These are phyloP conservation scores for Trichophaea hybrida DNA, from an alignment of 2,329 filamentous ascomycete species.

Conservation along the genomic window DNA sequence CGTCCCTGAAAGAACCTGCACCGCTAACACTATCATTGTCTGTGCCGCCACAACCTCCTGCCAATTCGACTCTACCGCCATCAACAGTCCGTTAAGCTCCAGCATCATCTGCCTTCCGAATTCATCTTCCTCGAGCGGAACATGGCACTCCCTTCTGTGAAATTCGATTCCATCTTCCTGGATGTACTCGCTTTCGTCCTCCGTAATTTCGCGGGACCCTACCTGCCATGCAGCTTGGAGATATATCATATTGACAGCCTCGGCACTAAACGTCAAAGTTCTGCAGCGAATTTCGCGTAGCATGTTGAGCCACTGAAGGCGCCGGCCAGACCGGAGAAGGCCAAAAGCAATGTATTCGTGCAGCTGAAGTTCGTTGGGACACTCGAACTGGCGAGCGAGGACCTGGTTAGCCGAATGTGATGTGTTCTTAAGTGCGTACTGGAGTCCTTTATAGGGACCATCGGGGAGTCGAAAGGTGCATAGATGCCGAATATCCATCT, in stretches of 20 bases:
- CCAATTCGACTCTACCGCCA: slow-evolving; percentile 39
- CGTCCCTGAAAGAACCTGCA: slow-evolving; percentile 19
- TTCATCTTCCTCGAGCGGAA: not conserved
- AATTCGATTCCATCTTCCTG: too few species aligned
- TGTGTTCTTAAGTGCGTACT: slow-evolving; percentile 24
- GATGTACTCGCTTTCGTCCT: too few species aligned
- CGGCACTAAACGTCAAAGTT: slow-evolving; percentile 38
- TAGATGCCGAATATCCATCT: slow-evolving; percentile 7
- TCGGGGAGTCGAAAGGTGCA: slow-evolving; percentile 35
- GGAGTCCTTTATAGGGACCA: slow-evolving; percentile 23
- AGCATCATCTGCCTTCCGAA: slow-evolving; percentile 30
- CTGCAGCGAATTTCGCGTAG: slow-evolving; percentile 38
- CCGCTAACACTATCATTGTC: slow-evolving; percentile 21
- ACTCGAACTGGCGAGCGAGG: slow-evolving; percentile 38
- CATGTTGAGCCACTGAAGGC: slow-evolving; percentile 44
- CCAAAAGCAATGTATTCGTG: slow-evolving; percentile 43
- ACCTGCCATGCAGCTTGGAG: slow-evolving; percentile 39
- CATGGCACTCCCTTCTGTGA: too few species aligned
- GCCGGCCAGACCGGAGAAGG: slow-evolving; percentile 36
- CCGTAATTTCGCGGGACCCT: slow-evolving; percentile 29
- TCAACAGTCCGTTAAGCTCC: slow-evolving; percentile 29
- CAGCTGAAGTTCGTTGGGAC: slow-evolving; percentile 37
- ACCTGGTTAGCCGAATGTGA: slow-evolving; percentile 37
- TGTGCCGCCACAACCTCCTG: slow-evolving; percentile 28
- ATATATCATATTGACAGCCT: slow-evolving; percentile 37